These are phyloP conservation scores for Talaromyces sp. DNA, from an alignment of 2,329 filamentous ascomycete genomes.

Conservation along the genomic window DNA sequence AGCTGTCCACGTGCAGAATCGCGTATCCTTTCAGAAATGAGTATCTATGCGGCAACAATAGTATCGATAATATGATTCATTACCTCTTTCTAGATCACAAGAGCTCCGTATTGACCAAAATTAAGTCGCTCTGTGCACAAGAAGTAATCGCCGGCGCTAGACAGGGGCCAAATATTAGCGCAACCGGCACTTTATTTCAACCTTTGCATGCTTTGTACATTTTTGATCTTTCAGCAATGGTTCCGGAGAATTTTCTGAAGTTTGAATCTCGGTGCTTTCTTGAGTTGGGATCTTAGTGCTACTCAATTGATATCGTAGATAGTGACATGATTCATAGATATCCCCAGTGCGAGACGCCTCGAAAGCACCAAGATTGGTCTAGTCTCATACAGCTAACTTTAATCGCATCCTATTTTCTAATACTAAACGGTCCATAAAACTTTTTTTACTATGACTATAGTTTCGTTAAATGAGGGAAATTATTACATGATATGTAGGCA, in stretches of 20 bases:
- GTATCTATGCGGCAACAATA: background rate
- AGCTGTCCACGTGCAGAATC: background rate
- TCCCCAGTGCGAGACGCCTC: background rate
- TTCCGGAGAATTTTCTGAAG: background rate
- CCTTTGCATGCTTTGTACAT: background rate
- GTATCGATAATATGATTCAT: background rate
- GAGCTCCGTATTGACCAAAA: background rate
- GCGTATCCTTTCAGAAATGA: no score
- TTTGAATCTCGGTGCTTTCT: background rate
- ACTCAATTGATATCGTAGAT: background rate
- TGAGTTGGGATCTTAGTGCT: background rate
- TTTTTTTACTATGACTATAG: background rate
- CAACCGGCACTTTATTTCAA: conserved; percentile 1
- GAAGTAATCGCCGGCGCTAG: conserved; percentile 2
- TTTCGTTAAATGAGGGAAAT: background rate
- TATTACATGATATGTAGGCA: background rate
- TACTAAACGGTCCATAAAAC: background rate
- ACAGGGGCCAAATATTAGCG: background rate
- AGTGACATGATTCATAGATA: background rate
- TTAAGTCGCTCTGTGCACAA: background rate
- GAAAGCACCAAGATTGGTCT: background rate
- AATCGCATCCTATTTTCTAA: background rate
- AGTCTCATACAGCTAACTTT: background rate
- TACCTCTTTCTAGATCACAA: background rate
- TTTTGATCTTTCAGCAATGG: background rate